Conservation (phyloP, 2,329 filamentous ascomycete species). For the Fusarium algeriense region DNA sequence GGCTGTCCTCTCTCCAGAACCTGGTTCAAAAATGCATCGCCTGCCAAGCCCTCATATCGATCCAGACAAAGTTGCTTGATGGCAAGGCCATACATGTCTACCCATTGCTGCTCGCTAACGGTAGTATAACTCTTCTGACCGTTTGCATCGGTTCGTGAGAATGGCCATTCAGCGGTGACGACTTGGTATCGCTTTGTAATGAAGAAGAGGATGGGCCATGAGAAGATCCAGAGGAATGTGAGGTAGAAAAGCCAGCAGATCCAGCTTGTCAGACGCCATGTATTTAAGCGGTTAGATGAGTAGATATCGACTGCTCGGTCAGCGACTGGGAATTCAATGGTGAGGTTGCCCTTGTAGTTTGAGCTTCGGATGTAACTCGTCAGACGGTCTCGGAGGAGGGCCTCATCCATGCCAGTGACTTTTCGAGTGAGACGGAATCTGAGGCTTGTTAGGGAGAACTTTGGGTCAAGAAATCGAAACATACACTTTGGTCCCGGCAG, state of each 20-base stretch:
- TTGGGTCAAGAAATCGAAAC: not conserved
- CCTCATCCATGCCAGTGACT: slow-evolving; percentile 30
- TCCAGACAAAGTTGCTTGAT: slow-evolving; percentile 37
- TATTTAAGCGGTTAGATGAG: slow-evolving; percentile 31
- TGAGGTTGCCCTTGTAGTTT: slow-evolving; percentile 36
- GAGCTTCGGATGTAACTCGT: slow-evolving; percentile 16
- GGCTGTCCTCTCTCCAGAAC: slow-evolving; percentile 26
- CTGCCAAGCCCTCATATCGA: slow-evolving; percentile 36
- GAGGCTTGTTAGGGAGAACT: not conserved
- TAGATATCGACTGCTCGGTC: slow-evolving; percentile 43
- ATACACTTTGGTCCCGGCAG: slow-evolving; percentile 32
- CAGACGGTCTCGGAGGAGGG: not conserved
- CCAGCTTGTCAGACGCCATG: slow-evolving; percentile 34
- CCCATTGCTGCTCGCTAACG: slow-evolving; percentile 38
- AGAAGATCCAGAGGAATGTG: slow-evolving; percentile 41
- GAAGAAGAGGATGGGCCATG: slow-evolving; percentile 40
- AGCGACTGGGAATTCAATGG: slow-evolving; percentile 33
- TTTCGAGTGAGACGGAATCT: slow-evolving; percentile 36
- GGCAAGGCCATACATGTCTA: slow-evolving; percentile 25
- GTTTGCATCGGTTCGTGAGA: slow-evolving; percentile 7
- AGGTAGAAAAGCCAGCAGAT: slow-evolving; percentile 43
- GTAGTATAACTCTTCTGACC: slow-evolving; percentile 32
- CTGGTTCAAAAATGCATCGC: slow-evolving; percentile 31
- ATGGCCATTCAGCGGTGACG: slow-evolving; percentile 35
- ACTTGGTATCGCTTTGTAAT: slow-evolving; percentile 37